These are phyloP conservation scores for Cladorrhinum sp. DNA, from an alignment of 2,329 filamentous ascomycete genomes.

Conservation along the genomic window DNA sequence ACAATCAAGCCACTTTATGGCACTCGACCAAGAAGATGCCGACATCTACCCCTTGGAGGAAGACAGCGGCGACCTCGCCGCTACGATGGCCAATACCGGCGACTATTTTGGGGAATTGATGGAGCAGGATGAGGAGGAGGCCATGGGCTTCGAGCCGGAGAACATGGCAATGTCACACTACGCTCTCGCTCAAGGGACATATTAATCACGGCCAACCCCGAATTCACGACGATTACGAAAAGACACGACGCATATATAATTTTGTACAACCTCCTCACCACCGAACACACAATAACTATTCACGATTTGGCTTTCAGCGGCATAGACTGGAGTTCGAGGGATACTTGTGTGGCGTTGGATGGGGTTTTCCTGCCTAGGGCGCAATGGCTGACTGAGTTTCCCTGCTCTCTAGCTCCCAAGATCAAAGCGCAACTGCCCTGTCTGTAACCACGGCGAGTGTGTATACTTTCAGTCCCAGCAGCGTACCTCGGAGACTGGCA, in stretches of 20 bases:
- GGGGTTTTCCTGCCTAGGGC: conserved; percentile 3
- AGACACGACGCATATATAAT: background rate
- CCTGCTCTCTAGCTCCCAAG: conserved; percentile 71
- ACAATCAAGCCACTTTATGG: conserved; percentile 10
- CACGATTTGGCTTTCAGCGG: background rate
- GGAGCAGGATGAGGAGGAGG: conserved; percentile 14
- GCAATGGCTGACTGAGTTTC: conserved; percentile 41
- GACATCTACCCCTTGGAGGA: conserved; percentile 17
- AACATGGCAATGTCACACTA: background rate
- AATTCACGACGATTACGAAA: background rate
- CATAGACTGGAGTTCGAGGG: conserved; percentile 4
- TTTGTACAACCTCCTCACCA: background rate
- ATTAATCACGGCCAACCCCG: background rate
- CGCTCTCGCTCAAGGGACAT: background rate
- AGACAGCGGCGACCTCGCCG: conserved; percentile 12
- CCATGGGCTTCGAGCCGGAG: conserved; percentile 21
- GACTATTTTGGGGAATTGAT: conserved; percentile 19
- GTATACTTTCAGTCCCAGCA: conserved; percentile 99
- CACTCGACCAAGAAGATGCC: conserved; percentile 16
- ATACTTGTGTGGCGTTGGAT: background rate
- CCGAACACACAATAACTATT: background rate
- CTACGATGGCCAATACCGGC: conserved; percentile 31
- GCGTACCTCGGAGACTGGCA: conserved; percentile 93
- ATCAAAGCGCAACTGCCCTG: conserved; percentile 79
- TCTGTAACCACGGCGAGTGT: conserved; percentile 81